Conservation (phyloP, 2,329 filamentous ascomycete species). For the Colletotrichum echinochloae region DNA sequence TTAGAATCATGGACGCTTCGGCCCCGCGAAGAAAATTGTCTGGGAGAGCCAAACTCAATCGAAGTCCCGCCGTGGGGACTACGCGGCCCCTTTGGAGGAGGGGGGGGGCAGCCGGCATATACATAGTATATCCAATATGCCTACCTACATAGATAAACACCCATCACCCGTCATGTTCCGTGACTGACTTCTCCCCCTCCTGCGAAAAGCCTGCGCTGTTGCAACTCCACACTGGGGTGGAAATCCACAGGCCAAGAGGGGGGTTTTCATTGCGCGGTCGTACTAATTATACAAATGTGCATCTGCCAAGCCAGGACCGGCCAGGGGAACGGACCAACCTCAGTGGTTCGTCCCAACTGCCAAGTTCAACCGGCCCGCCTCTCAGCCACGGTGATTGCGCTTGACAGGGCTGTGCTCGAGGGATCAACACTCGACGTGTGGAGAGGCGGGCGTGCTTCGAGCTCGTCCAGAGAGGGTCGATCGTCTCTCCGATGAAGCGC, state of each 20-base stretch:
- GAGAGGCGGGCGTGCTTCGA: constrained; percentile 4
- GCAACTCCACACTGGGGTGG: constrained; percentile 20
- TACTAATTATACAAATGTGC: constrained; percentile 37
- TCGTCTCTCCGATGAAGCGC: background rate
- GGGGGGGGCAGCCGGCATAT: background rate
- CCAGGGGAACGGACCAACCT: constrained; percentile 33
- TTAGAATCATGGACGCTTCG: background rate
- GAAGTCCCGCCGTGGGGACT: background rate
- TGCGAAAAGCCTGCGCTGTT: constrained; percentile 28
- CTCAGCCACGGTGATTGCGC: constrained; percentile 41
- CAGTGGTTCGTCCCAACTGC: constrained; percentile 30
- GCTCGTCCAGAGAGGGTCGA: too few species aligned
- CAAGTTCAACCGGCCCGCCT: constrained; percentile 21
- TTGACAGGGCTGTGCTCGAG: constrained; percentile 32
- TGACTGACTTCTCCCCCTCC: background rate
- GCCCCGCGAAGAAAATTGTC: background rate
- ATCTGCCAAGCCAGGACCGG: constrained; percentile 30
- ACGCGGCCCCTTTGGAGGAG: background rate
- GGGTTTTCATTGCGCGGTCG: constrained; percentile 21
- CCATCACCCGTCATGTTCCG: constrained; percentile 11
- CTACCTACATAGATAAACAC: constrained; percentile 19
- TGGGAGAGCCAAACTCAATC: background rate
- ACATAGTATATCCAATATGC: too few species aligned
- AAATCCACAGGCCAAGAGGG: constrained; percentile 14
- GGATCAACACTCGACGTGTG: constrained; percentile 27